Percentiles rank a stretch among this genome's conserved stretches.
These are phyloP conservation scores for Raddia distichophylla DNA, from an alignment of 176 grass and related monocot genomes.

Conservation along the genomic window DNA sequence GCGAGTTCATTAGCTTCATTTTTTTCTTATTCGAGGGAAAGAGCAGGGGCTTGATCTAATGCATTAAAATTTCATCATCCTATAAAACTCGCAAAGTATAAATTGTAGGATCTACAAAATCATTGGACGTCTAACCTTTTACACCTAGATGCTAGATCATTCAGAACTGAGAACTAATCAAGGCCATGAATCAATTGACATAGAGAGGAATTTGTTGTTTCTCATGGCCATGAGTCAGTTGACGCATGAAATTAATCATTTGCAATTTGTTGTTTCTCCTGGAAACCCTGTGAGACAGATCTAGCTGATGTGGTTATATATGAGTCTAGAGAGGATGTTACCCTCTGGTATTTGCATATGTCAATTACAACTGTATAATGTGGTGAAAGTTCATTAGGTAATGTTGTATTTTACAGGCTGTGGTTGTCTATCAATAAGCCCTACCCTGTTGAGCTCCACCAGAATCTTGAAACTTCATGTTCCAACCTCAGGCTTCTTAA, in stretches of 20 bases:
- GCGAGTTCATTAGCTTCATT: neutral
- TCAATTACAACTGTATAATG: neutral
- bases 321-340: neutral
- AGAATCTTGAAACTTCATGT: constrained; percentile 21
- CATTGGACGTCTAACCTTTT: neutral
- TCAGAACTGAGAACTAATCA: neutral
- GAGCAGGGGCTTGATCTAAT: no score
- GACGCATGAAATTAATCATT: neutral
- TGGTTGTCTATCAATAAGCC: constrained; percentile 25
- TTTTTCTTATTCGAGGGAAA: no score
- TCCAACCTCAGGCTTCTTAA: constrained; percentile 35
- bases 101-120: constrained; percentile 1
- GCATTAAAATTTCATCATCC: neutral
- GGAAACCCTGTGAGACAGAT: neutral
- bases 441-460: constrained; percentile 5
- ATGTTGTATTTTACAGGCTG: constrained; percentile 35
- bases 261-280: neutral
- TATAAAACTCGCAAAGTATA: neutral
- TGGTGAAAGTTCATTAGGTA: neutral
- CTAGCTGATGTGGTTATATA: neutral
- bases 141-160: neutral
- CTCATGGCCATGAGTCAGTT: neutral
- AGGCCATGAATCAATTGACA: neutral
- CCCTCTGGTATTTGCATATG: constrained; percentile 15
- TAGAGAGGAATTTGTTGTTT: neutral